These are phyloP conservation scores for Alloascoidea africana DNA, from an alignment of 805 yeast species.

Conservation along the genomic window DNA sequence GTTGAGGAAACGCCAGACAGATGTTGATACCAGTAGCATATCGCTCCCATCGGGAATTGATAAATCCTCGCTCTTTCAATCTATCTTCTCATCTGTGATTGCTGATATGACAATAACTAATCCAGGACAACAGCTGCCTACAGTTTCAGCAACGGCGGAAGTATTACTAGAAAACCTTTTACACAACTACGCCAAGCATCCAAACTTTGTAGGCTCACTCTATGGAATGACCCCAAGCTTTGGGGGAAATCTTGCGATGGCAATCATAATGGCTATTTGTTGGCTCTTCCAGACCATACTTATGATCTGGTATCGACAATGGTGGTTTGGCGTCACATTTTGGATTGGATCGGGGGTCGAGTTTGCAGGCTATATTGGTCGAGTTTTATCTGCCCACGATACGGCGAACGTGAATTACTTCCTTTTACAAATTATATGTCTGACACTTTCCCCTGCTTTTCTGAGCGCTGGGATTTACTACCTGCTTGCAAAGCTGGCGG, in stretches of 20 bases:
- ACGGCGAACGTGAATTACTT: constrained; percentile 23
- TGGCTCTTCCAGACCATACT: constrained; percentile 25
- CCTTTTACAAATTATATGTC: constrained; percentile 47
- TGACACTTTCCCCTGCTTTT: constrained; percentile 74
- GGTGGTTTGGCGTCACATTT: constrained; percentile 53
- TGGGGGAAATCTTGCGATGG: constrained; percentile 43
- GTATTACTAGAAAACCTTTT: too few relatives aligned
- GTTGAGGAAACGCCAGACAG: too few relatives aligned
- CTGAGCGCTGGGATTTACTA: constrained; percentile 75
- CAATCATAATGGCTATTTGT: constrained; percentile 36
- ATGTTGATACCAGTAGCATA: too few relatives aligned
- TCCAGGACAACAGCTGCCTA: too few relatives aligned
- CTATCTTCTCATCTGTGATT: too few relatives aligned
- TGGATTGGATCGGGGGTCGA: constrained; percentile 43
- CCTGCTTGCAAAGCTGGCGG: constrained; percentile 49
- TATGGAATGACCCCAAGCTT: constrained; percentile 31
- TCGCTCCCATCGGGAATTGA: too few relatives aligned
- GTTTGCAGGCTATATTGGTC: constrained; percentile 50
- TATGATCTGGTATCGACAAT: constrained; percentile 32
- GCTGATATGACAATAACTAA: too few relatives aligned
- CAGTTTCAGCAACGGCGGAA: too few relatives aligned
- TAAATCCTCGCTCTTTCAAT: too few relatives aligned
- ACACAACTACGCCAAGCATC: not conserved
- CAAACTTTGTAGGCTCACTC: constrained; percentile 1
- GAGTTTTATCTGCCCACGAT: constrained; percentile 31